Percentiles rank a stretch among this genome's conserved stretches.
Conservation (phyloP, 2,329 filamentous ascomycete species). For the Cyclaneusma minus region DNA sequence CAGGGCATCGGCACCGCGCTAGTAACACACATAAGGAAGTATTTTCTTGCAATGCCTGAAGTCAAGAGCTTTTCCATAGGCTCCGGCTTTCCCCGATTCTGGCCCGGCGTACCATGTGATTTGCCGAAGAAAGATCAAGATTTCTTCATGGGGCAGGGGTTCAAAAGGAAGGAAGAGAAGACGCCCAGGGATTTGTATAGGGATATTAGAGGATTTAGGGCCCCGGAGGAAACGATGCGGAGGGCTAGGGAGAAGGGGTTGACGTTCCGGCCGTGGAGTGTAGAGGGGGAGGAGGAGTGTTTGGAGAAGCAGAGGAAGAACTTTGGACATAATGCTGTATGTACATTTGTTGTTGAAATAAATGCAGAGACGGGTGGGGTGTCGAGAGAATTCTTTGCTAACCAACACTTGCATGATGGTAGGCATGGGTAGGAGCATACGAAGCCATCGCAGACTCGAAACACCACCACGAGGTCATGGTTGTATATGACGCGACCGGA, state of each 20-base stretch:
- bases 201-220: constrained; percentile 20
- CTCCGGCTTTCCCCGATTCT: constrained; percentile 26
- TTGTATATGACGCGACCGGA: constrained; percentile 21
- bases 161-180: constrained; percentile 8
- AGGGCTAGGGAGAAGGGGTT: constrained; percentile 20
- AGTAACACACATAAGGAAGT: constrained; percentile 16
- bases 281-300: constrained; percentile 23
- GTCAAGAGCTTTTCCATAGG: constrained; percentile 14
- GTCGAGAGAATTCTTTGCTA: too few relatives aligned
- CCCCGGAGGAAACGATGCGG: constrained; percentile 19
- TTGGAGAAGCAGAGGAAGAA: constrained; percentile 22
- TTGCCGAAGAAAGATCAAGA: constrained; percentile 19
- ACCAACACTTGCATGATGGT: not conserved
- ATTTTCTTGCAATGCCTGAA: constrained; percentile 13
- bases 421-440: constrained; percentile 27
- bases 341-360: constrained; percentile 6
- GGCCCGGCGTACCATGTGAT: constrained; percentile 26
- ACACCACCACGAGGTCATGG: constrained; percentile 25
- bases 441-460: constrained; percentile 18
- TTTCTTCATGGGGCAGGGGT: constrained; percentile 23
- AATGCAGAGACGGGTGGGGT: too few relatives aligned
- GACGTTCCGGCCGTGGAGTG: constrained; percentile 20
- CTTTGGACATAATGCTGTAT: constrained; percentile 21
- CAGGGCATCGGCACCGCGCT: constrained; percentile 24
- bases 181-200: constrained; percentile 23